Evolutionary conservation across 768 basidiomycete species (phyloP).

Genomic region (Boletus vermiculosoides): DNA sequence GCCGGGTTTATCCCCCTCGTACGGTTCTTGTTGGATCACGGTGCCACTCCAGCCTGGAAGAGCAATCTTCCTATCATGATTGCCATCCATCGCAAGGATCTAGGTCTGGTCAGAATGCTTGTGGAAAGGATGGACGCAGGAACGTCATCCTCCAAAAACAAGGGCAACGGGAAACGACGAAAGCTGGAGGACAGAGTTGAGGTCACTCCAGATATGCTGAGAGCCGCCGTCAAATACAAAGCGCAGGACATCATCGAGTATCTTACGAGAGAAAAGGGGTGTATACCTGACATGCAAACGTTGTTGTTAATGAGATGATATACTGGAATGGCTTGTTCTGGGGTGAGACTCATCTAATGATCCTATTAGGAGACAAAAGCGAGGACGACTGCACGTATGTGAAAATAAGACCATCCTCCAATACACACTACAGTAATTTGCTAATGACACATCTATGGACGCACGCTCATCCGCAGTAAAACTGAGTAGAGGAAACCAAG

Average conservation of each 20-base stretch:
- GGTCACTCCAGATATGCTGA: slow-evolving; percentile 59
- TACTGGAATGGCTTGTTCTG: slow-evolving; percentile 1
- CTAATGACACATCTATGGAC: slow-evolving; percentile 28
- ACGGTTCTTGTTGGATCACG: slow-evolving; percentile 64
- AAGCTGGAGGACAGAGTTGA: slow-evolving; percentile 59
- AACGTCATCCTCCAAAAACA: slow-evolving; percentile 23
- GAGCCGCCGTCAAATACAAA: slow-evolving; percentile 57
- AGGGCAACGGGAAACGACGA: slow-evolving; percentile 42
- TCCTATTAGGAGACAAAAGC: not conserved
- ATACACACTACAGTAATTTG: slow-evolving; percentile 17
- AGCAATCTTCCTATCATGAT: slow-evolving; percentile 65
- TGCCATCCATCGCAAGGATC: slow-evolving; percentile 70
- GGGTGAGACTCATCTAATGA: not conserved
- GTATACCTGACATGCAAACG: slow-evolving; percentile 72
- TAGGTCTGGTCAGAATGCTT: slow-evolving; percentile 70
- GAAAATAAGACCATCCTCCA: slow-evolving; percentile 12
- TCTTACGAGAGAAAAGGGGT: slow-evolving; percentile 65
- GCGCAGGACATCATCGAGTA: slow-evolving; percentile 74
- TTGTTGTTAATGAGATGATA: slow-evolving; percentile 40
- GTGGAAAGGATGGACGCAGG: slow-evolving; percentile 52
- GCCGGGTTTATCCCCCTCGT: slow-evolving; percentile 64
- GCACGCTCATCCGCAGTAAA: slow-evolving; percentile 16
- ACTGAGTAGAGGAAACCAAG: slow-evolving; percentile 3
- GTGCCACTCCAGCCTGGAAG: slow-evolving; percentile 67
- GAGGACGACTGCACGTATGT: slow-evolving; percentile 1